A percentile compares a stretch with the other conserved stretches of the same genome.
Conservation (phyloP, 1,284 basidiomycete genomes). For the Austroboletus novae-zelandiae region DNA sequence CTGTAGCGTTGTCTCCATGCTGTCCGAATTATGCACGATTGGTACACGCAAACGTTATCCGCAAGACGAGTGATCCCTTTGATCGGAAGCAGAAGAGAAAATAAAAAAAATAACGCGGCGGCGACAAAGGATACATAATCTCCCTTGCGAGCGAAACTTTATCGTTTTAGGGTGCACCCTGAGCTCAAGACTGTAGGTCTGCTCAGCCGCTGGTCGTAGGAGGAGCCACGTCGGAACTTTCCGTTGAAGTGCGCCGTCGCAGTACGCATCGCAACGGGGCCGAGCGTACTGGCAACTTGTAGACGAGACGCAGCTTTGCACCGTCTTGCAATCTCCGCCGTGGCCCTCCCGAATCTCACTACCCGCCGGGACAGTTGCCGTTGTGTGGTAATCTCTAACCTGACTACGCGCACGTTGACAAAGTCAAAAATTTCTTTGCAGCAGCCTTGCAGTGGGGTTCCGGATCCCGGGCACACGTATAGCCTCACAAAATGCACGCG, state of each 20-base stretch:
- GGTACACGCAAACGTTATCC: constrained; percentile 23
- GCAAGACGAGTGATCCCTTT: constrained; percentile 13
- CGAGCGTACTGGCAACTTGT: constrained; percentile 11
- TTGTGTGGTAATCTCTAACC: constrained; percentile 8
- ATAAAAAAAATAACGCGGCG: constrained; percentile 7
- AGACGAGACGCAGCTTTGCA: not conserved
- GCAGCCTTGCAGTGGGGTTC: constrained; percentile 2
- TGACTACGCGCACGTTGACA: constrained; percentile 10
- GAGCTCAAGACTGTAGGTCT: constrained; percentile 12
- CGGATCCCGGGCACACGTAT: constrained; percentile 15
- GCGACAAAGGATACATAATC: constrained; percentile 32
- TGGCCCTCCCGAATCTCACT: constrained; percentile 2
- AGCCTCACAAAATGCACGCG: constrained; percentile 29
- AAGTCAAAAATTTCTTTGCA: constrained; percentile 17
- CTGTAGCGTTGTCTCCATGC: constrained; percentile 29
- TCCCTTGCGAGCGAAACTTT: constrained; percentile 22
- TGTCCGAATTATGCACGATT: constrained; percentile 9
- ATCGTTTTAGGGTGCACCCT: constrained; percentile 32
- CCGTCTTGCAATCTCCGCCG: constrained; percentile 34
- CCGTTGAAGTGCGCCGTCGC: constrained; percentile 8
- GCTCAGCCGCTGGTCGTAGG: no score
- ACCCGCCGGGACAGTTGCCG: constrained; percentile 12
- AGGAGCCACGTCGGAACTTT: constrained; percentile 18
- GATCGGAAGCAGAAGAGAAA: constrained; percentile 30
- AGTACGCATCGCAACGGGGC: constrained; percentile 15